Conservation (phyloP, 495 filamentous ascomycete species). For the Friedmanniomyces simplex region DNA sequence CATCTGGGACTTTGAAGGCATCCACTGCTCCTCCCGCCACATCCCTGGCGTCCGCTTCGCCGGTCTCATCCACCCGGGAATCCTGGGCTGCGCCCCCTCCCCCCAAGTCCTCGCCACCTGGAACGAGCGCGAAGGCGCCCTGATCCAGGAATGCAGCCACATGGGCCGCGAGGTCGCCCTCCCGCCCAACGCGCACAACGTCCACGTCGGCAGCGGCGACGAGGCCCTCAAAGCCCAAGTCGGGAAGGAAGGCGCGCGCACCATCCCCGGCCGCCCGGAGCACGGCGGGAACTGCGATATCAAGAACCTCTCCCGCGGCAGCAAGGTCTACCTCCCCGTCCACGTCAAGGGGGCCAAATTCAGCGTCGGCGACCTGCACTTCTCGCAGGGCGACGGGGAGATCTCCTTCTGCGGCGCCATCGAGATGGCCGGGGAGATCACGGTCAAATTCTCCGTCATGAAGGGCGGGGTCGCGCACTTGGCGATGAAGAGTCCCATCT, state of each 20-base stretch:
- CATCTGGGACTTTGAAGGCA: slow-evolving; percentile 97
- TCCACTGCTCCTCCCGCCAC: slow-evolving; percentile 82
- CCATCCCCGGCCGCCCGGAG: slow-evolving; percentile 68
- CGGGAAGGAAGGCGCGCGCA: slow-evolving; percentile 79
- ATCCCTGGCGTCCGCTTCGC: slow-evolving; percentile 82
- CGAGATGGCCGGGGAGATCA: slow-evolving; percentile 92
- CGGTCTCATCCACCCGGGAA: slow-evolving; percentile 90
- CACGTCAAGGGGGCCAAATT: slow-evolving; percentile 84
- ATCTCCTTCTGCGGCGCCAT: slow-evolving; percentile 96
- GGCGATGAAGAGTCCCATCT: slow-evolving; percentile 78
- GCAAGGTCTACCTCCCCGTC: slow-evolving; percentile 82
- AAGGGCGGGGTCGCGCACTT: slow-evolving; percentile 70
- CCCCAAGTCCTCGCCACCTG: slow-evolving; percentile 56
- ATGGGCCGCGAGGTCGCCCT: slow-evolving; percentile 67
- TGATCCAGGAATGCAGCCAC: slow-evolving; percentile 59
- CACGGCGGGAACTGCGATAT: slow-evolving; percentile 62
- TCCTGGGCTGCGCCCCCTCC: slow-evolving; percentile 83
- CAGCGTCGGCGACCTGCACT: slow-evolving; percentile 85
- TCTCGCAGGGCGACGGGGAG: slow-evolving; percentile 84
- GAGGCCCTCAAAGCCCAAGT: slow-evolving; percentile 58
- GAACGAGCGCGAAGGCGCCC: slow-evolving; percentile 71
- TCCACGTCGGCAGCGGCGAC: slow-evolving; percentile 51
- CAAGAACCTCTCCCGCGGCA: slow-evolving; percentile 79
- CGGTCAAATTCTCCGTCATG: slow-evolving; percentile 81
- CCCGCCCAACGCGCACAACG: slow-evolving; percentile 59